These are phyloP conservation scores for Cladosporium austrohemisphaericum DNA, from an alignment of 2,329 filamentous ascomycete species.

Conservation along the genomic window DNA sequence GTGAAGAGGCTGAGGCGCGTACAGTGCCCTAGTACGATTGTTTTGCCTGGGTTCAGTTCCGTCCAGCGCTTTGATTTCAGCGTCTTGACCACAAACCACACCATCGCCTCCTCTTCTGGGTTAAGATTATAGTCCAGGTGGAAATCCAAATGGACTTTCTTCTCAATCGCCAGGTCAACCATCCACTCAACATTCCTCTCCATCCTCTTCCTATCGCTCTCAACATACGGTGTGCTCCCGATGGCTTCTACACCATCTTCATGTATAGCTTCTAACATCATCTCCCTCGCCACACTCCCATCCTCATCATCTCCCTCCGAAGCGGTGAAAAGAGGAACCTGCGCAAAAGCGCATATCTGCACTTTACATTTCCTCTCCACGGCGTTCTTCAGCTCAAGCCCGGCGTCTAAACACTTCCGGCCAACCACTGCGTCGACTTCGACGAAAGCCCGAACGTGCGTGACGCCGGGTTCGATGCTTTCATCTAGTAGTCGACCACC, in stretches of 20 bases:
- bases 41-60: conserved; percentile 39
- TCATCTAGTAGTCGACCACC: conserved; percentile 64
- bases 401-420: conserved; percentile 56
- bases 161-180: conserved; percentile 49
- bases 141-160: conserved; percentile 60
- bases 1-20: conserved; percentile 60
- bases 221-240: conserved; percentile 69
- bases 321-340: conserved; percentile 63
- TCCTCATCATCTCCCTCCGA: conserved; percentile 33
- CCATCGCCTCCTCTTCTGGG: conserved; percentile 44
- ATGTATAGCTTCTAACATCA: conserved; percentile 47
- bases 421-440: conserved; percentile 64
- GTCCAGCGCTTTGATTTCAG: conserved; percentile 53
- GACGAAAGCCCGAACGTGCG: conserved; percentile 66
- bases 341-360: conserved; percentile 68
- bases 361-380: conserved; percentile 55
- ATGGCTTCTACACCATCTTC: conserved; percentile 53
- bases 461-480: conserved; percentile 62
- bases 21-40: conserved; percentile 64
- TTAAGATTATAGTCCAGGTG: conserved; percentile 70
- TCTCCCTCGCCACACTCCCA: conserved; percentile 7
- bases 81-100: conserved; percentile 52
- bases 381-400: conserved; percentile 50
- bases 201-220: conserved; percentile 48
- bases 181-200: conserved; percentile 62